A percentile compares a stretch with the other conserved stretches of the same genome.
These are phyloP conservation scores for Inonotus obliquus DNA, from an alignment of 1,284 basidiomycete species.

Conservation along the genomic window DNA sequence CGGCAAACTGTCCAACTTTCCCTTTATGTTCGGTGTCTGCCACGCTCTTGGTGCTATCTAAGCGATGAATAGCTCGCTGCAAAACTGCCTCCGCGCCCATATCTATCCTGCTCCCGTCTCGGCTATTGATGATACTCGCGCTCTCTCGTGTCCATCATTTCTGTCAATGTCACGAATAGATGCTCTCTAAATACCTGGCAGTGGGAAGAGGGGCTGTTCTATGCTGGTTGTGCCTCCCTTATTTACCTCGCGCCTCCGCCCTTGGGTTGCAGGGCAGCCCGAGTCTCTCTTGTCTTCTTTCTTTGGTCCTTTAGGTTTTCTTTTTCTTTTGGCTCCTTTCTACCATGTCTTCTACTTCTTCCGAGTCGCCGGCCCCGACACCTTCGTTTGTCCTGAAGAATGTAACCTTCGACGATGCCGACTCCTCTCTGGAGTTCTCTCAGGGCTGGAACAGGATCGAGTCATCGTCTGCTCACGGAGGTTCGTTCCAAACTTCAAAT, in stretches of 20 bases:
- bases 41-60: background rate
- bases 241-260: conserved; percentile 9
- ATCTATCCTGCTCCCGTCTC: background rate
- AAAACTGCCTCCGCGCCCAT: conserved; percentile 7
- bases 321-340: background rate
- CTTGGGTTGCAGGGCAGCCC: conserved; percentile 18
- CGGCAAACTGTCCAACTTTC: conserved; percentile 1
- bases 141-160: background rate
- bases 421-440: conserved; percentile 18
- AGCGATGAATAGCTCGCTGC: background rate
- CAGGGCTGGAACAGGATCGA: conserved; percentile 16
- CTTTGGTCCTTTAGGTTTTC: conserved; percentile 6
- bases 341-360: conserved; percentile 11
- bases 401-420: conserved; percentile 17
- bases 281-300: conserved; percentile 4
- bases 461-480: conserved; percentile 13
- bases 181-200: conserved; percentile 8
- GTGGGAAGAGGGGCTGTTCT: background rate
- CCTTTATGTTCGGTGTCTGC: background rate
- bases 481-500: conserved; percentile 5
- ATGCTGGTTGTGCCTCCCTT: conserved; percentile 8
- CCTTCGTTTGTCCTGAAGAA: conserved; percentile 15
- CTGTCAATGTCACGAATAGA: conserved; percentile 2
- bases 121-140: conserved; percentile 3
- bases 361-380: background rate